Percentiles rank a stretch among this genome's conserved stretches.
phyloP scores from a whole-genome alignment of 768 basidiomycete species.

The Russula dissimulans region DNA sequence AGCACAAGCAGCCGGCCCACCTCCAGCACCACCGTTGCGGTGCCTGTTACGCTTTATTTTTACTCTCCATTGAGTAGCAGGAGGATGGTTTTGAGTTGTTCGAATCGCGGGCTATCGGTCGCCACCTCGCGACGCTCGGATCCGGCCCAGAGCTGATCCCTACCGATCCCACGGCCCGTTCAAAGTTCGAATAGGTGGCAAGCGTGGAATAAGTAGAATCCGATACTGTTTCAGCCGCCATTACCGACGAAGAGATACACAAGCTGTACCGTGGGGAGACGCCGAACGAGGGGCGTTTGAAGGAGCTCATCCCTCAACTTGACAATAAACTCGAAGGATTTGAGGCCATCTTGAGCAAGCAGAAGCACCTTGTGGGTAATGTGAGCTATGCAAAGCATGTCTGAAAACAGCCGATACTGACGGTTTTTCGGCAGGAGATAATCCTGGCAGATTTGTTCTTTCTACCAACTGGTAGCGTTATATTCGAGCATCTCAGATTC shows the following conservation, averaged over 20 bases:
- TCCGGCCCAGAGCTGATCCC: slow-evolving; percentile 20
- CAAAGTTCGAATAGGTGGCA: slow-evolving; percentile 24
- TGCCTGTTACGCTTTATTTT: background rate
- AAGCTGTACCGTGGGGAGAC: background rate
- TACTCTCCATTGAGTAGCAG: background rate
- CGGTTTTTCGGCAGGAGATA: background rate
- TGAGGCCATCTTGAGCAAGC: slow-evolving; percentile 2
- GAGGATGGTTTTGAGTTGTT: slow-evolving; percentile 25
- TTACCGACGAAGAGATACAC: background rate
- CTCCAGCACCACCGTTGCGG: too few relatives aligned
- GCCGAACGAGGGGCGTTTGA: background rate
- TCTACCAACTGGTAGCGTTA: background rate
- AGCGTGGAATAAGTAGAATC: slow-evolving; percentile 21
- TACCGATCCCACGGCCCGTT: slow-evolving; percentile 19
- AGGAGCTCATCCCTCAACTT: background rate
- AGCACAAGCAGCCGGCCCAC: too few relatives aligned
- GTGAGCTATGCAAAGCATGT: background rate
- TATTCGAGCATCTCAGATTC: background rate
- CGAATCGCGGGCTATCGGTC: slow-evolving; percentile 23
- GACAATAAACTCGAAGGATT: slow-evolving; percentile 2
- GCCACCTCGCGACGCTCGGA: slow-evolving; percentile 22
- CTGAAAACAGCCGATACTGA: background rate
- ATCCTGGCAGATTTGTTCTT: slow-evolving; percentile 11
- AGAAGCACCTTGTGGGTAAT: slow-evolving; percentile 12
- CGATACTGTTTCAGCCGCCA: background rate